These are phyloP conservation scores for Insectozyma bohioensis DNA, from an alignment of 1,139 yeast species.

Conservation along the genomic window DNA sequence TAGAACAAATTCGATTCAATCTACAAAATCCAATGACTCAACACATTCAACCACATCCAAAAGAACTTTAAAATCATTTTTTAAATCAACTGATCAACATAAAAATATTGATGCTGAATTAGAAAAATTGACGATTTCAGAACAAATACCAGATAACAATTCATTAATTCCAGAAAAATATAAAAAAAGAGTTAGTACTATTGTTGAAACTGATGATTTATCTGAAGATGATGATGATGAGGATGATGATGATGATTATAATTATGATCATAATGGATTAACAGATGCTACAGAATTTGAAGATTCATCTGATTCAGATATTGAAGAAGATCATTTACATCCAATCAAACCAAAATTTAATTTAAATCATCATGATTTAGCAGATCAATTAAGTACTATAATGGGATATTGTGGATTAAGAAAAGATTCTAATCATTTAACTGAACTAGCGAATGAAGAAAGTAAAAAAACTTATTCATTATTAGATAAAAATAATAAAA, in stretches of 20 bases:
- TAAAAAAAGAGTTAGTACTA: slow-evolving; percentile 23
- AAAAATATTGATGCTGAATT: slow-evolving; percentile 1
- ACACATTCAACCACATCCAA: slow-evolving; percentile 4
- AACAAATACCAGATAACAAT: not conserved
- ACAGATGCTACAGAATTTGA: slow-evolving; percentile 21
- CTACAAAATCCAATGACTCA: slow-evolving; percentile 10
- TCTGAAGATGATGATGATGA: slow-evolving; percentile 25
- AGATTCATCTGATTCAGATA: slow-evolving; percentile 21
- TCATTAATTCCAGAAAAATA: slow-evolving; percentile 1
- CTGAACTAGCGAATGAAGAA: slow-evolving; percentile 33
- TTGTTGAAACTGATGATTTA: slow-evolving; percentile 20
- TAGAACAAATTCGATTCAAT: slow-evolving; percentile 6
- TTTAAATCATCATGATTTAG: slow-evolving; percentile 15
- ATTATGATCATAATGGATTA: slow-evolving; percentile 20
- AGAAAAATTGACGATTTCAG: not conserved
- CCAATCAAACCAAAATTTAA: slow-evolving; percentile 22
- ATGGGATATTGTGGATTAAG: slow-evolving; percentile 38
- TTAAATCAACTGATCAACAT: slow-evolving; percentile 2
- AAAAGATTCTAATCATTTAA: slow-evolving; percentile 15
- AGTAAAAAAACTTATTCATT: slow-evolving; percentile 28
- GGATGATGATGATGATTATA: slow-evolving; percentile 20
- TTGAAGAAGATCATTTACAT: slow-evolving; percentile 26
- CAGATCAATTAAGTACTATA: slow-evolving; percentile 26
- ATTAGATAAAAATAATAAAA: slow-evolving; percentile 23
- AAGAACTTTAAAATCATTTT: slow-evolving; percentile 6